phyloP scores from a whole-genome alignment of 169 alveolate species.

The Plasmodium adleri region DNA sequence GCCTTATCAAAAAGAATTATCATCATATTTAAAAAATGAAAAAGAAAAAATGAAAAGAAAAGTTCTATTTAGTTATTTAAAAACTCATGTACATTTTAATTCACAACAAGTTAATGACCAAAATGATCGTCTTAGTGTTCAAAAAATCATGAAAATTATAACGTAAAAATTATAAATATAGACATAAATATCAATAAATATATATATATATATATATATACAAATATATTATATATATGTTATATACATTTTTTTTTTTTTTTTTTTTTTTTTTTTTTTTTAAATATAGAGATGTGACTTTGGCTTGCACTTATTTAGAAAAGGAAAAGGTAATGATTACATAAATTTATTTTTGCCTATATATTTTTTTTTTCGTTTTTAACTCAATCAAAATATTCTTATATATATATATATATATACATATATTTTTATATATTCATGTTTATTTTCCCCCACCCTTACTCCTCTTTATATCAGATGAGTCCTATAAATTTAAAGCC shows the following conservation, averaged over 20 bases:
- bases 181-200: background rate
- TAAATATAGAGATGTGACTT: constrained; percentile 45
- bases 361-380: background rate
- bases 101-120: constrained; percentile 1
- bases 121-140: constrained; percentile 19
- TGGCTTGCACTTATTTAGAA: constrained; percentile 75
- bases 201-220: background rate
- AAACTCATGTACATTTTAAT: constrained; percentile 18
- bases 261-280: constrained; percentile 12
- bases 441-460: background rate
- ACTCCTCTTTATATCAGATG: background rate
- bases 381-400: background rate
- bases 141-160: constrained; percentile 53
- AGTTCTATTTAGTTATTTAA: constrained; percentile 45
- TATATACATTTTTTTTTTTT: constrained; percentile 1
- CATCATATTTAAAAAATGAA: constrained; percentile 28
- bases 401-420: background rate
- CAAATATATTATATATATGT: background rate
- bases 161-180: constrained; percentile 24
- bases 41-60: constrained; percentile 56
- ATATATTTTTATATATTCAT: background rate
- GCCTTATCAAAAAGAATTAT: constrained; percentile 32
- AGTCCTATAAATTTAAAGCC: constrained; percentile 65
- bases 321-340: constrained; percentile 27
- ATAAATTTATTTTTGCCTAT: background rate